Base-by-base conservation (phyloP, 768 basidiomycete genomes). In the Tricholoma terreum region DNA sequence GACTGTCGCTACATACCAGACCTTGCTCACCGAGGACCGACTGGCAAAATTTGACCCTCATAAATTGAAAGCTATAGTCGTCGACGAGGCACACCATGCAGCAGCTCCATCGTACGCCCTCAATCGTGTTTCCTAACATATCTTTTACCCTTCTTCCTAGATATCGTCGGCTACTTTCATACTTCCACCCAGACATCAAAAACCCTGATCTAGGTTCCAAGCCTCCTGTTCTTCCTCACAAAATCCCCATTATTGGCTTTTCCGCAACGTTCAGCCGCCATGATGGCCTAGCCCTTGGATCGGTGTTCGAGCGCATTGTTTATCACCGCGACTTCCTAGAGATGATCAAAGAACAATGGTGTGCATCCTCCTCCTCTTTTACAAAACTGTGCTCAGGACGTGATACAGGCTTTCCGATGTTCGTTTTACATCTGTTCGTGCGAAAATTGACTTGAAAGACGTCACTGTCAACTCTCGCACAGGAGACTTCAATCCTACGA, bases 71-170 rank as follows among this genome's bases (percentile, higher is more conserved):
- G 89, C 87, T 14, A 77, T 97, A 57, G 85, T 96, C 45, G 78
- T 97, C 3, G 94, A 97, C 65, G 94, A 97, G 72, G 95, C 95
- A 0, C 96, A 98, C 68, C 96, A 98, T 71, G 90, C 95, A 27
- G 94, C 92, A 36, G 91, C 95, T 8, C 86, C 88, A 30, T 94
- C 94, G 85, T 95, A 73, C 54, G 10, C 30, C 34, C n/a, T 30
- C 5, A 48, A 51, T 56, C 5, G 48, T n/a, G 38, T 36, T 6
- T 15, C 40, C n/a, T 31, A 6, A 43, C 52, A 49, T 2, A 35
- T 58, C 17, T 34, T 33, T n/a, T 6, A 31, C 10, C 27, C 11
- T 51, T 48, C 21, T 45, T 27, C 24, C 27, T 59, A 75, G 93
- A 27, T 96, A 96, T 70, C 86, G 91, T 30, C 84, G 82, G 24